Conservation (phyloP, 768 basidiomycete species). For the Naganishia randhawae region DNA sequence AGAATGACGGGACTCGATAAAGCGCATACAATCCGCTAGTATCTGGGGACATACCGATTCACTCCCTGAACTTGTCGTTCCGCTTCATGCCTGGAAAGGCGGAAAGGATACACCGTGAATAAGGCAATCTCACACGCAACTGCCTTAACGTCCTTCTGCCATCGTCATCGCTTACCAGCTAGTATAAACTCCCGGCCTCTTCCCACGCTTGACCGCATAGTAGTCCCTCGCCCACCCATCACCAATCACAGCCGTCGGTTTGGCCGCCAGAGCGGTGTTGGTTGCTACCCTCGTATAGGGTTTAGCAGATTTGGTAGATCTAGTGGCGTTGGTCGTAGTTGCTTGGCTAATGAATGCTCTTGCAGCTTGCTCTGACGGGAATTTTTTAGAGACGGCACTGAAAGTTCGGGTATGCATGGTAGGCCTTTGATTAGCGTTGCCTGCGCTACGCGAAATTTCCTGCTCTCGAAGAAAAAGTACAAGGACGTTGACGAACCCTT, state of each 20-base stretch:
- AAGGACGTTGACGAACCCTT: conserved; percentile 41
- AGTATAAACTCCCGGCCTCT: background rate
- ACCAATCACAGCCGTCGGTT: too few relatives aligned
- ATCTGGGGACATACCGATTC: background rate
- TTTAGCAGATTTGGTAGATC: background rate
- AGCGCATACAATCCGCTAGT: too few relatives aligned
- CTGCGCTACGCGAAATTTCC: background rate
- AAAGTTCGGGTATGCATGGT: too few relatives aligned
- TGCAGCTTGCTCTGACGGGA: background rate
- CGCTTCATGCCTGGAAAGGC: background rate
- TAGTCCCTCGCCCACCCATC: background rate
- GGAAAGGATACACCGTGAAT: too few relatives aligned
- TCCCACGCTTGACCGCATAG: background rate
- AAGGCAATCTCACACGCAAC: too few relatives aligned
- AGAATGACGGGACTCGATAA: background rate
- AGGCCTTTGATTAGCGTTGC: background rate
- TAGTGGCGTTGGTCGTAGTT: background rate
- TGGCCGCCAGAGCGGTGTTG: background rate
- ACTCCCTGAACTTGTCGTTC: background rate
- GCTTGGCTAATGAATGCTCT: background rate
- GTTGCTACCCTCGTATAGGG: background rate
- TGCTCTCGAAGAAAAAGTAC: background rate
- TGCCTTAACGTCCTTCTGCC: background rate
- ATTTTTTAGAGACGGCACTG: background rate
- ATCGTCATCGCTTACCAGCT: background rate